A percentile compares a stretch with the other conserved stretches of the same genome.
These are phyloP conservation scores for Acmispon strigosus DNA, from an alignment of 306 rosid genomes.

Conservation along the genomic window DNA sequence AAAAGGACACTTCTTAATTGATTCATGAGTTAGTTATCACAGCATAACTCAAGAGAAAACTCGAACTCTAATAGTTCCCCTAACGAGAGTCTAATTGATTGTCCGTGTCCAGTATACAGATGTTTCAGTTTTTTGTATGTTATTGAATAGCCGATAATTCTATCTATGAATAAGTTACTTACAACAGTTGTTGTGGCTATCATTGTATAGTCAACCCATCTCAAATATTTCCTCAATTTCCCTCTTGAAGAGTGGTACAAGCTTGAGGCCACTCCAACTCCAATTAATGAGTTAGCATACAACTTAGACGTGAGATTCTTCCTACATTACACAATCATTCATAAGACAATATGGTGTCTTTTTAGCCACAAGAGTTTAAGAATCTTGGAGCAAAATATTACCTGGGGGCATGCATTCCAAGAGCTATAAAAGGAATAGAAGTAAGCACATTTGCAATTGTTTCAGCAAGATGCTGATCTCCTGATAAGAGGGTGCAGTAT, in stretches of 20 bases:
- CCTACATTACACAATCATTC: conserved; percentile 40
- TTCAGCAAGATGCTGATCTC: conserved; percentile 66
- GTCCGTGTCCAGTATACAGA: neutral
- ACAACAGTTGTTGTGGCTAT: conserved; percentile 90
- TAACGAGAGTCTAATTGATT: neutral
- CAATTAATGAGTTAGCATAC: conserved; percentile 94
- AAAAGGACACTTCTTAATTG: neutral
- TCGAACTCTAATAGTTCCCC: neutral
- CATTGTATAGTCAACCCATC: conserved; percentile 98
- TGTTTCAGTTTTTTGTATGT: neutral
- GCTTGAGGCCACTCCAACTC: conserved; percentile 97
- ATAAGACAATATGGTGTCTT: conserved; percentile 14
- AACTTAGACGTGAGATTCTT: conserved; percentile 63
- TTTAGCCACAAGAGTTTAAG: neutral
- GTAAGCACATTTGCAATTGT: conserved; percentile 82
- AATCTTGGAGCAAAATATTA: conserved; percentile 24
- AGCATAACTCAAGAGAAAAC: neutral
- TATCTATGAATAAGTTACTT: conserved; percentile 28
- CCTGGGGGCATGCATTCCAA: conserved; percentile 91
- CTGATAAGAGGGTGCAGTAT: conserved; percentile 32
- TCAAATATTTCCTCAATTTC: conserved; percentile 53
- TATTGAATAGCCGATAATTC: neutral
- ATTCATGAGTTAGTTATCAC: neutral
- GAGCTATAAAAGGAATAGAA: conserved; percentile 79
- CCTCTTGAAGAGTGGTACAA: conserved; percentile 89